Percentiles rank a stretch among this genome's conserved stretches.
These are phyloP conservation scores for Pseudocercospora fijiensis DNA, from an alignment of 2,329 filamentous ascomycete species.

Conservation along the genomic window DNA sequence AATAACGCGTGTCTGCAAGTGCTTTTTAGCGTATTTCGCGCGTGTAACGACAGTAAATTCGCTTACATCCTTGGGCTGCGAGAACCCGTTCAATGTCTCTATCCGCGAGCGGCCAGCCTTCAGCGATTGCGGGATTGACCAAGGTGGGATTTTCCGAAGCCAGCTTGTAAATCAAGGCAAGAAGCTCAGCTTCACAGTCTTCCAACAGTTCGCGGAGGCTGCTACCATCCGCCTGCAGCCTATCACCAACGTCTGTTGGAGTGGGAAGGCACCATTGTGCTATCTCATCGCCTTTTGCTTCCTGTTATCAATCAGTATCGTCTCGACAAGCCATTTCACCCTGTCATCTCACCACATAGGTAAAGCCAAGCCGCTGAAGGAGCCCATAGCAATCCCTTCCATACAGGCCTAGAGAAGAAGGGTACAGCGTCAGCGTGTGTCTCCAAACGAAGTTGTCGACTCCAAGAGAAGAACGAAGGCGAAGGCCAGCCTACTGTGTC, in stretches of 20 bases:
- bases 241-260: slow-evolving; percentile 24
- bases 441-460: background rate
- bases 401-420: slow-evolving; percentile 8
- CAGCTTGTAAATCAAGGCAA: slow-evolving; percentile 50
- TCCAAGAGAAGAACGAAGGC: no score
- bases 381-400: slow-evolving; percentile 58
- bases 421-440: background rate
- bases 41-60: background rate
- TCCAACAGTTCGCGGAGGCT: slow-evolving; percentile 52
- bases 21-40: slow-evolving; percentile 4
- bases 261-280: slow-evolving; percentile 35
- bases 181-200: slow-evolving; percentile 60
- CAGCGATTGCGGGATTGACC: slow-evolving; percentile 31
- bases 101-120: slow-evolving; percentile 35
- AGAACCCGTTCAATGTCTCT: slow-evolving; percentile 38
- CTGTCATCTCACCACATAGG: slow-evolving; percentile 31
- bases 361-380: slow-evolving; percentile 60
- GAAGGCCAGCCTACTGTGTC: background rate
- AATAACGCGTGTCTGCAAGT: slow-evolving; percentile 28
- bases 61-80: slow-evolving; percentile 37
- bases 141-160: slow-evolving; percentile 26
- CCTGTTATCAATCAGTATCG: background rate
- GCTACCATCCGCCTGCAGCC: slow-evolving; percentile 27
- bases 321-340: background rate
- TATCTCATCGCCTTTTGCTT: slow-evolving; percentile 12